phyloP scores from a whole-genome alignment of 2,329 filamentous ascomycete species.

The Hymenoscyphus fructigenus region DNA sequence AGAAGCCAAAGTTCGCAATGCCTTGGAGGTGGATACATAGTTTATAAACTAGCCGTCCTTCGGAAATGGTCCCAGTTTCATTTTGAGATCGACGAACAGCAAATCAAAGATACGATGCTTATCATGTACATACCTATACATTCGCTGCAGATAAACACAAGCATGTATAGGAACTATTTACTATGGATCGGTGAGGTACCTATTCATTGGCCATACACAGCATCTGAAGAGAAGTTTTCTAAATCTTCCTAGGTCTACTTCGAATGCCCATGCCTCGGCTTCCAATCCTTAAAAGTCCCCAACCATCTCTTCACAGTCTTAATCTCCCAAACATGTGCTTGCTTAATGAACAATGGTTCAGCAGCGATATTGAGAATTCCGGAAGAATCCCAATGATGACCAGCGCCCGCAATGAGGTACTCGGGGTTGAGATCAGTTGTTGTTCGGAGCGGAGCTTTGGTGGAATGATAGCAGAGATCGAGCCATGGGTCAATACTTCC shows the following conservation, averaged over 20 bases:
- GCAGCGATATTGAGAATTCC: slow-evolving; percentile 38
- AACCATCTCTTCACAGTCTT: slow-evolving; percentile 45
- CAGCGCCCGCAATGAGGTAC: slow-evolving; percentile 49
- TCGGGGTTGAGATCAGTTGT: slow-evolving; percentile 47
- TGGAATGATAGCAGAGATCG: slow-evolving; percentile 51
- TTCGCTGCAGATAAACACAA: neutral
- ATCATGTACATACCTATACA: neutral
- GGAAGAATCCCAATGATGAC: slow-evolving; percentile 49
- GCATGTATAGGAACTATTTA: too few relatives aligned
- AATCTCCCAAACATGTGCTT: slow-evolving; percentile 52
- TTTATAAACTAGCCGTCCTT: too few relatives aligned
- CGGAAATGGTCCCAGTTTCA: too few relatives aligned
- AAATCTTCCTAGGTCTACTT: neutral
- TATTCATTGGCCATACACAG: neutral
- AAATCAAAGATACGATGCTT: neutral
- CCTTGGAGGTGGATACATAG: too few relatives aligned
- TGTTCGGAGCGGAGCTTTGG: slow-evolving; percentile 40
- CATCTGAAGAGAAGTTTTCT: neutral
- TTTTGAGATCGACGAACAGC: too few relatives aligned
- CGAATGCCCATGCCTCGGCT: neutral
- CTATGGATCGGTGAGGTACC: neutral
- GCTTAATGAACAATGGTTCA: slow-evolving; percentile 51
- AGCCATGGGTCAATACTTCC: slow-evolving; percentile 53
- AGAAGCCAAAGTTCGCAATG: too few relatives aligned
- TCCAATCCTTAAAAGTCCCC: slow-evolving; percentile 20